These are phyloP conservation scores for Rutidosis leptorrhynchoides DNA, from an alignment of 129 eudicot species.

Conservation along the genomic window DNA sequence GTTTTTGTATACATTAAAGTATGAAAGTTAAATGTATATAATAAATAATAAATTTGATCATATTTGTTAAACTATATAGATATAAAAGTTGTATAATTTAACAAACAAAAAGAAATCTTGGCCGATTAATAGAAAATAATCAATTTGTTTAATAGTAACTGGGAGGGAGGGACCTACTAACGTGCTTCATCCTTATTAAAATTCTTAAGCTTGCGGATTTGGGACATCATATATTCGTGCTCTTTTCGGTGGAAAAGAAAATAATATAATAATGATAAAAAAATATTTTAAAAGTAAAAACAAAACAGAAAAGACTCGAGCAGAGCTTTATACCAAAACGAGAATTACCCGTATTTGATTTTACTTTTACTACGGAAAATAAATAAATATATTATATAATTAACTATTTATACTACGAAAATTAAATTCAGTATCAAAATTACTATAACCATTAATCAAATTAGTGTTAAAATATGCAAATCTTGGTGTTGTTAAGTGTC, in stretches of 20 bases:
- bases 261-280: not conserved
- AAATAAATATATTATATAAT: too few relatives aligned
- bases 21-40: too few relatives aligned
- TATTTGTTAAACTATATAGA: not conserved
- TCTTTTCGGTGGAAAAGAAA: slow-evolving; percentile 36
- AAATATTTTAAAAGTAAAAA: not conserved
- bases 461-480: too few relatives aligned
- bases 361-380: too few relatives aligned
- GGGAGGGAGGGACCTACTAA: slow-evolving; percentile 26
- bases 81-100: not conserved
- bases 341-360: too few relatives aligned
- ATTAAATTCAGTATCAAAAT: too few relatives aligned
- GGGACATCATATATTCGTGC: slow-evolving; percentile 12
- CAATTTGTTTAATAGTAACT: not conserved
- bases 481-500: too few relatives aligned
- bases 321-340: not conserved
- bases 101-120: not conserved
- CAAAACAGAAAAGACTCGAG: not conserved
- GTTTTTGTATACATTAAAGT: not conserved
- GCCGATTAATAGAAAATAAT: not conserved
- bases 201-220: slow-evolving; percentile 18
- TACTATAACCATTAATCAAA: too few relatives aligned
- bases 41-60: not conserved
- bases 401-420: too few relatives aligned
- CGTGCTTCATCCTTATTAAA: slow-evolving; percentile 15